phyloP scores from a whole-genome alignment of 176 grass and related monocot genomes.

The Phyllostachys edulis region DNA sequence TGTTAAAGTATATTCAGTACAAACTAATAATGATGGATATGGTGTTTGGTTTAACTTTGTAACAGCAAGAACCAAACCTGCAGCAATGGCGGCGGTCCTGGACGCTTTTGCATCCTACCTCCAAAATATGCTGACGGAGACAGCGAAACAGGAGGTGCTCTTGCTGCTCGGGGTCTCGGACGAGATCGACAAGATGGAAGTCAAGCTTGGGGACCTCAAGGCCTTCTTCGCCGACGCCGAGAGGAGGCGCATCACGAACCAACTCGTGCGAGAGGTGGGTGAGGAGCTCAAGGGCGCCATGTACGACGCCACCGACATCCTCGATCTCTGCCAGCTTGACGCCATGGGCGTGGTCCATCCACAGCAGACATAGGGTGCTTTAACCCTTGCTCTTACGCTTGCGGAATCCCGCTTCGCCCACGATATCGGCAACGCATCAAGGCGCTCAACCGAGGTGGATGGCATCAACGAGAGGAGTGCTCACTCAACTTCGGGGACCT shows the following conservation, averaged over 20 bases:
- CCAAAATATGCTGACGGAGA: not conserved
- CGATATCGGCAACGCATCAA: not conserved
- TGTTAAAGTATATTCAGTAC: too few relatives aligned
- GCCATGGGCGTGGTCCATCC: not conserved
- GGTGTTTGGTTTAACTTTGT: too few relatives aligned
- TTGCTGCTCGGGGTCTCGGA: not conserved
- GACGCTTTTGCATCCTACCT: not conserved
- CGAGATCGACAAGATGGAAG: not conserved
- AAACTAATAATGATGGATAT: too few relatives aligned
- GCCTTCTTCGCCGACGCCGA: not conserved
- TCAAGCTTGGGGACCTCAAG: not conserved
- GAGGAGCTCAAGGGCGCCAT: not conserved
- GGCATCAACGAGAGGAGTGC: not conserved
- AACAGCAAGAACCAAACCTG: too few relatives aligned
- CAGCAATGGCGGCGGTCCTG: not conserved
- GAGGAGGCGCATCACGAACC: not conserved
- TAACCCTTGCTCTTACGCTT: not conserved
- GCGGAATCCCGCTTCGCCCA: not conserved
- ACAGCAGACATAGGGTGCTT: not conserved
- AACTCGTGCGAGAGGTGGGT: not conserved
- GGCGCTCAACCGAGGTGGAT: not conserved
- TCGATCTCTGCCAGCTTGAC: constrained; percentile 4
- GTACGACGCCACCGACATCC: not conserved
- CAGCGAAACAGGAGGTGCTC: too few relatives aligned
- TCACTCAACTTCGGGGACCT: too few relatives aligned